A percentile compares a stretch with the other conserved stretches of the same genome.
These are phyloP conservation scores for Pseudogymnoascus sp. DNA, from an alignment of 2,329 filamentous ascomycete species.

Conservation along the genomic window DNA sequence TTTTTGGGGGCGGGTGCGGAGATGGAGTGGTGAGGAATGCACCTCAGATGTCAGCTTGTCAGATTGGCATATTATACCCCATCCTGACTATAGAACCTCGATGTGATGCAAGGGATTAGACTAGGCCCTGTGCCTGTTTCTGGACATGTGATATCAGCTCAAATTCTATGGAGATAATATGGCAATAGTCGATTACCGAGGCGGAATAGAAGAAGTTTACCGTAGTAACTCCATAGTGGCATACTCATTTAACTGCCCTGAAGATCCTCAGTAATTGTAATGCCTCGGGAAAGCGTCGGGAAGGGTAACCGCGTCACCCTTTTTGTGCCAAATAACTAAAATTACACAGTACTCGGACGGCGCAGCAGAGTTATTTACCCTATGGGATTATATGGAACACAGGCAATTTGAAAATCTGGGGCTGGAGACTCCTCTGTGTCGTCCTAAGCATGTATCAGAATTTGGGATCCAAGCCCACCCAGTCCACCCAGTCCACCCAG, in stretches of 20 bases:
- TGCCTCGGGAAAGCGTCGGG: neutral
- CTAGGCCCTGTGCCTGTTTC: neutral
- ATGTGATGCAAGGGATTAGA: neutral
- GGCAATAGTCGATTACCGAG: neutral
- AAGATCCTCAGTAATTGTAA: neutral
- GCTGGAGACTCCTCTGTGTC: neutral
- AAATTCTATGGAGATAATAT: neutral
- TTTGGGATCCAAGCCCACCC: neutral
- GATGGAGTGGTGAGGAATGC: neutral
- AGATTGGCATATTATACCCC: neutral
- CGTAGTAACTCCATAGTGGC: too few species aligned
- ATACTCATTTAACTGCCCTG: neutral
- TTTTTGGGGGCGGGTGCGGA: neutral
- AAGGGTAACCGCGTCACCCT: neutral
- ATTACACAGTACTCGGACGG: neutral
- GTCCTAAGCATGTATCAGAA: neutral
- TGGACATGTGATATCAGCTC: neutral
- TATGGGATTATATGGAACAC: neutral
- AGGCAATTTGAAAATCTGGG: neutral
- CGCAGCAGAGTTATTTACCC: neutral
- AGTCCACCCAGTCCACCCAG: neutral
- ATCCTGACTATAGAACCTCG: neutral
- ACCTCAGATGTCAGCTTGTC: neutral
- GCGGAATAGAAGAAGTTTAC: conserved; percentile 5
- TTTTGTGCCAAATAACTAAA: neutral